Evolutionary conservation across 2,329 filamentous ascomycete genomes (phyloP).

Genomic region (Septoria linicola): DNA sequence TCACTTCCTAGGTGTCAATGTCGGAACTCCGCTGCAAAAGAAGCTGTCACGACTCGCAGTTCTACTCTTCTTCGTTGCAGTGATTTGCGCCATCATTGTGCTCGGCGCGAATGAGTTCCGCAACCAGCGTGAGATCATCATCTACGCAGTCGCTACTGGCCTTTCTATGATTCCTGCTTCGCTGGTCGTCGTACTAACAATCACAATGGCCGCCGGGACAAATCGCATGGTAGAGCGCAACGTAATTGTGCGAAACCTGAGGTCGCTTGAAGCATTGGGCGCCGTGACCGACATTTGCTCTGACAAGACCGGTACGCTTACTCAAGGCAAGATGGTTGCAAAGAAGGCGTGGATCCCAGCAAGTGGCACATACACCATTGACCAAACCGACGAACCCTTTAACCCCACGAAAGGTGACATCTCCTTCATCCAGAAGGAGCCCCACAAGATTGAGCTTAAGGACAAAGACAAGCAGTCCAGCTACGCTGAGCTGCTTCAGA

Average conservation of each 20-base stretch:
- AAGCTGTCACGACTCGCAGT: slow-evolving; percentile 84
- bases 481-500: slow-evolving; percentile 40
- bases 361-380: slow-evolving; percentile 61
- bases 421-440: slow-evolving; percentile 37
- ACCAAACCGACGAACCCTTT: slow-evolving; percentile 56
- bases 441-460: slow-evolving; percentile 23
- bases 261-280: slow-evolving; percentile 64
- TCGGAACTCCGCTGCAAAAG: slow-evolving; percentile 80
- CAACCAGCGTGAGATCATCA: slow-evolving; percentile 62
- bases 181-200: slow-evolving; percentile 41
- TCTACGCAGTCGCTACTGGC: slow-evolving; percentile 63
- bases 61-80: slow-evolving; percentile 71
- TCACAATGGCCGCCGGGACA: slow-evolving; percentile 55
- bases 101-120: slow-evolving; percentile 60
- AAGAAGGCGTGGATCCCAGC: slow-evolving; percentile 62
- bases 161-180: slow-evolving; percentile 62
- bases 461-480: slow-evolving; percentile 21
- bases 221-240: slow-evolving; percentile 64
- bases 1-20: slow-evolving; percentile 64
- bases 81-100: slow-evolving; percentile 68
- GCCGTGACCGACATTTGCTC: slow-evolving; percentile 67
- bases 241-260: slow-evolving; percentile 65
- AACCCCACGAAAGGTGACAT: slow-evolving; percentile 63
- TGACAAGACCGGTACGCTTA: slow-evolving; percentile 66
- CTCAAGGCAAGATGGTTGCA: slow-evolving; percentile 60